Base-by-base conservation (phyloP, 192 early-diverging fungal species). In the Coemansia sp. region DNA sequence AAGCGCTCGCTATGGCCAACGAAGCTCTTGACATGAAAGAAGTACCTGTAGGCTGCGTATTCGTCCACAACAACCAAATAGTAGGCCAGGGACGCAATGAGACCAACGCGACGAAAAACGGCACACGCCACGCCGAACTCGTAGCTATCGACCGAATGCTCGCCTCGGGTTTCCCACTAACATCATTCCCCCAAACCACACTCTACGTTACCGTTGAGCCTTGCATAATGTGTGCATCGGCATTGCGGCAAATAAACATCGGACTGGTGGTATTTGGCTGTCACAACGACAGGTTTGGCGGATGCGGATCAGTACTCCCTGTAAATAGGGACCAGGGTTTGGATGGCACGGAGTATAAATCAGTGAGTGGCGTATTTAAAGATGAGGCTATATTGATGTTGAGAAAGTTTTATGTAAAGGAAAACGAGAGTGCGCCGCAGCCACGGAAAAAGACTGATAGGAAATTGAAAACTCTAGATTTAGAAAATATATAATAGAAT, bases 191-290 rank as follows among this genome's bases (percentile, higher is more conserved):
- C 7, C 5, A 71, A 41, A 88, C 87, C 27, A 90, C 89, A 44
- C 81, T 99, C 27, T 99, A 97, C 78, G 98, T 99, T 16, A 97
- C 98, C 0, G 95, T 99, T 0, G 98, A 98, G 76, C 97, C 98
- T 1, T 99, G 98, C 75, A 85, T 99, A 5, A 99, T 98, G 98
- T 99, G 97, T 64, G 95, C 95, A 0, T 90, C 94, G 46, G 98
- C 97, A 7, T 74, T 98, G 62, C 75, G 96, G 13, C 92, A 93
- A 66, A 68, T 97, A 9, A 53, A 88, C 2, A 88, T 99, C 10
- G 79, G 90, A n/a, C 79, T 87, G n/a, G 97, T 98, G 10, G 92
- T 91, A 64, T 98, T 89, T 84, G 98, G 98, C 3, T 93, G 92
- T 65, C 87, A 88, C 5, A 99, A 99, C 72, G 97, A 99, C 20